Percentiles rank a stretch among this genome's conserved stretches.
phyloP scores from a whole-genome alignment of 108 stramenopile species.

The Fistulifera solaris region DNA sequence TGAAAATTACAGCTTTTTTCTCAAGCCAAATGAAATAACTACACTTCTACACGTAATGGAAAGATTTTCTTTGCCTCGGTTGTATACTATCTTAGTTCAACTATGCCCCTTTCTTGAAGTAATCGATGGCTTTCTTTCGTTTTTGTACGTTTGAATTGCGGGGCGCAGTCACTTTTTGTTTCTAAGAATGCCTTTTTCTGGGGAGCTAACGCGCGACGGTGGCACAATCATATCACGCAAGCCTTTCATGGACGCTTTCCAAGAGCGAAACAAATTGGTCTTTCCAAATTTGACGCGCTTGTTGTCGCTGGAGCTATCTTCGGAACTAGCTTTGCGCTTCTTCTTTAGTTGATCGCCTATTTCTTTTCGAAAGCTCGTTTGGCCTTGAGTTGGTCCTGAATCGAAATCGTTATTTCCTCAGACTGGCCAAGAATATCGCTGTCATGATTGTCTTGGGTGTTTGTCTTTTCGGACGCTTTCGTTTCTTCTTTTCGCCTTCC shows the following conservation, averaged over 20 bases:
- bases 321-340: conserved; percentile 5
- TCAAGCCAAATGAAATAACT: no score
- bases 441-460: conserved; percentile 6
- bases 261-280: conserved; percentile 57
- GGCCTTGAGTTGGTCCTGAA: conserved; percentile 41
- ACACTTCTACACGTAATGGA: no score
- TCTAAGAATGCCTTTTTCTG: conserved; percentile 68
- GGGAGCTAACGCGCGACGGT: conserved; percentile 30
- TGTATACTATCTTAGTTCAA: no score
- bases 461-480: conserved; percentile 13
- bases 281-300: conserved; percentile 58
- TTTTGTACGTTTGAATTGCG: conserved; percentile 1
- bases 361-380: conserved; percentile 22
- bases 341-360: conserved; percentile 13
- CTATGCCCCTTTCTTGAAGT: conserved; percentile 11
- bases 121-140: conserved; percentile 31
- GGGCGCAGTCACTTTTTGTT: conserved; percentile 17
- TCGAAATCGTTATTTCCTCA: conserved; percentile 28
- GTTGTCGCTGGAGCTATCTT: conserved; percentile 10
- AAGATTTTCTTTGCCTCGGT: no score
- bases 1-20: no score
- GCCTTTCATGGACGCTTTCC: conserved; percentile 81
- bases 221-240: conserved; percentile 39
- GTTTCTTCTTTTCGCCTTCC: conserved; percentile 1
- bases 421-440: conserved; percentile 20